Evolutionary conservation across 2,329 filamentous ascomycete species (phyloP).

Genomic region (Diaporthe humulicola): DNA sequence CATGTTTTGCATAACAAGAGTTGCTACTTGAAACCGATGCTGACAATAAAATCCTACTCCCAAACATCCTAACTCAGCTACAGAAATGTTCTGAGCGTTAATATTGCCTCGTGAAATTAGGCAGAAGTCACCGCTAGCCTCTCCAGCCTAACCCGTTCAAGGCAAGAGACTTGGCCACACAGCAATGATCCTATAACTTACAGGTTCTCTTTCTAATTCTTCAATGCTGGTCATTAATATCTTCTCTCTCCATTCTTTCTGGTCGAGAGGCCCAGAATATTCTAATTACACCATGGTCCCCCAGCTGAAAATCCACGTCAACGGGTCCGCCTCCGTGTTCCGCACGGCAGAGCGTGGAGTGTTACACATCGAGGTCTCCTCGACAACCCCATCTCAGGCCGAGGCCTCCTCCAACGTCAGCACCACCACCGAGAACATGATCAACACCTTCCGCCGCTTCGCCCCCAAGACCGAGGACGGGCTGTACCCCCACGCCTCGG

Average conservation of each 20-base stretch:
- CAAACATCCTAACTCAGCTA: neutral
- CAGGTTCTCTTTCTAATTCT: no score
- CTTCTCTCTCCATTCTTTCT: neutral
- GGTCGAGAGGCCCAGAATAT: neutral
- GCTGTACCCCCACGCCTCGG: slow-evolving; percentile 38
- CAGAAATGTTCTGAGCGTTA: neutral
- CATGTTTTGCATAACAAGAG: neutral
- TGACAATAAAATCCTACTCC: neutral
- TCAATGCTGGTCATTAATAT: neutral
- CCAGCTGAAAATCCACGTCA: slow-evolving; percentile 41
- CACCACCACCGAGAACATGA: slow-evolving; percentile 34
- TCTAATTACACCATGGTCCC: slow-evolving; percentile 27
- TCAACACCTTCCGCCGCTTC: slow-evolving; percentile 37
- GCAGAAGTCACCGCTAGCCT: neutral
- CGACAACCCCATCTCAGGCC: slow-evolving; percentile 23
- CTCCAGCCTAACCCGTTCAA: neutral
- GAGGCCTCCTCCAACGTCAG: slow-evolving; percentile 36
- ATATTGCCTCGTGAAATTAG: neutral
- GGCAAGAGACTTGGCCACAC: neutral
- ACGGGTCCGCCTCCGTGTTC: slow-evolving; percentile 40
- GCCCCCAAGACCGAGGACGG: slow-evolving; percentile 41
- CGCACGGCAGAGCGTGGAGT: slow-evolving; percentile 43
- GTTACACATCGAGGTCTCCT: slow-evolving; percentile 37
- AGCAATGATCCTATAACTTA: no score
- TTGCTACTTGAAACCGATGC: neutral